phyloP scores from a whole-genome alignment of 148 eudicot species.

The Oxyria digyna region DNA sequence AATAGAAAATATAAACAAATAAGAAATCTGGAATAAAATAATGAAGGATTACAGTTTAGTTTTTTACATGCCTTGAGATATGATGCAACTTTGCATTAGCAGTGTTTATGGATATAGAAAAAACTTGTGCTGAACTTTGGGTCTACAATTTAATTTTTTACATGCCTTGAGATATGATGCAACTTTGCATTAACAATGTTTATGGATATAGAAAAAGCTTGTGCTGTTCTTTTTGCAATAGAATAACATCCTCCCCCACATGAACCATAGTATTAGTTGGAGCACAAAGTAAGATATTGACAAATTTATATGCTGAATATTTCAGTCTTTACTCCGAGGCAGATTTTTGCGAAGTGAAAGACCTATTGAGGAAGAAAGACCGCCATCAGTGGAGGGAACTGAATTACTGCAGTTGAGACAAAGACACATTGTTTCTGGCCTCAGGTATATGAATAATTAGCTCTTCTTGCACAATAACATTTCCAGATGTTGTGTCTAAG shows the following conservation, averaged over 20 bases:
- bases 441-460: conserved; percentile 45
- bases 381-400: conserved; percentile 64
- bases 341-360: conserved; percentile 89
- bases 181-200: too few species aligned
- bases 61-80: neutral
- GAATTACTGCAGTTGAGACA: conserved; percentile 89
- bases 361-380: conserved; percentile 60
- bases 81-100: neutral
- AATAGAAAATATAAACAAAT: neutral
- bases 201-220: too few species aligned
- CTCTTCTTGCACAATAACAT: neutral
- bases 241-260: neutral
- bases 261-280: neutral
- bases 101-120: too few species aligned
- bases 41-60: neutral
- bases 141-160: neutral
- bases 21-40: too few species aligned
- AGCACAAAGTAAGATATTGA: neutral
- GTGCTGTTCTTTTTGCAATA: neutral
- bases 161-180: neutral
- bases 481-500: neutral
- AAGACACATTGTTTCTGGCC: conserved; percentile 80
- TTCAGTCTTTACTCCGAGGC: conserved; percentile 90
- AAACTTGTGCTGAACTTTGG: neutral
- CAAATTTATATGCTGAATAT: conserved; percentile 9